Evolutionary conservation across 192 early-diverging fungal genomes (phyloP).

Genomic region (Ambispora gerdemannii): DNA sequence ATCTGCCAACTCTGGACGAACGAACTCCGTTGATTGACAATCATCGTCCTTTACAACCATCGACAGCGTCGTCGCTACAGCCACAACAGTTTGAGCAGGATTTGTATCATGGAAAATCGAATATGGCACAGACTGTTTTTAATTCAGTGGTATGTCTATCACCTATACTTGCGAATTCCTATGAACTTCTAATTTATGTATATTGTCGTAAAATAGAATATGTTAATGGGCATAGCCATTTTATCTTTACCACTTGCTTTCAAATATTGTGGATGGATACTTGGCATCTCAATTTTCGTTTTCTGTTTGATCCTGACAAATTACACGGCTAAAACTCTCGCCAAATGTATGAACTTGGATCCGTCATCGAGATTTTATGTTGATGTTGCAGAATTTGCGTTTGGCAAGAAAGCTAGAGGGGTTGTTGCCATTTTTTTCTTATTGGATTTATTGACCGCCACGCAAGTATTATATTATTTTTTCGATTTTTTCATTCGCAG

Average conservation of each 20-base stretch:
- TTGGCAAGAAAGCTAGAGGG: neutral
- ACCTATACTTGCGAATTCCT: neutral
- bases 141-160: slow-evolving; percentile 42
- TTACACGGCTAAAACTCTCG: slow-evolving; percentile 60
- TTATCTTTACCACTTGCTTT: slow-evolving; percentile 59
- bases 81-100: too few relatives aligned
- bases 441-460: slow-evolving; percentile 9
- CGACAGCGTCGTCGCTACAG: too few relatives aligned
- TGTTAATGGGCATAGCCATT: slow-evolving; percentile 64
- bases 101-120: slow-evolving; percentile 28
- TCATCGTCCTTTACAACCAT: too few relatives aligned
- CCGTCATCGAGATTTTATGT: slow-evolving; percentile 35
- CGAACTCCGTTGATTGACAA: neutral
- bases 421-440: neutral
- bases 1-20: neutral
- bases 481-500: slow-evolving; percentile 25
- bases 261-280: slow-evolving; percentile 55
- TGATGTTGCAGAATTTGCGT: slow-evolving; percentile 36
- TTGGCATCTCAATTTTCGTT: slow-evolving; percentile 49
- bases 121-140: slow-evolving; percentile 44
- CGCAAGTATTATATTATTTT: neutral
- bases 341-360: slow-evolving; percentile 42
- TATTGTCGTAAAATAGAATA: slow-evolving; percentile 46
- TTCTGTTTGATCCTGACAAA: slow-evolving; percentile 43
- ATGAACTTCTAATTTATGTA: neutral